Evolutionary conservation across 2,329 filamentous ascomycete species (phyloP).

Genomic region (Talaromyces sp.): DNA sequence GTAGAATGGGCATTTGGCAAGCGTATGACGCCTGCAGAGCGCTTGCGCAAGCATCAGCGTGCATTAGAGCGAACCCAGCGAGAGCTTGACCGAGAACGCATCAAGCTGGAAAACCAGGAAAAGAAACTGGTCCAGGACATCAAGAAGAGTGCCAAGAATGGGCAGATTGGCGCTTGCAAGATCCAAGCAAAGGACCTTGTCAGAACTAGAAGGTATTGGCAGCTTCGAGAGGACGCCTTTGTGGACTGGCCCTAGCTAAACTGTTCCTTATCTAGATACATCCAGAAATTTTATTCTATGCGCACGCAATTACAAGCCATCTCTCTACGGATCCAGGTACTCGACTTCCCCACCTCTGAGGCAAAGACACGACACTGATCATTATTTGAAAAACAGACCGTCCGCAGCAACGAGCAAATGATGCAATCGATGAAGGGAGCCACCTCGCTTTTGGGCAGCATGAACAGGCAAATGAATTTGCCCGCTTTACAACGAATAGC

Average conservation of each 20-base stretch:
- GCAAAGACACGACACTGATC: neutral
- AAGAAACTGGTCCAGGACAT: slow-evolving; percentile 95
- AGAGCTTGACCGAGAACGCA: slow-evolving; percentile 88
- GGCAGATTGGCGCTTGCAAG: slow-evolving; percentile 96
- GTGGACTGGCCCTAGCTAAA: neutral
- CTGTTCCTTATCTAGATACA: slow-evolving; percentile 56
- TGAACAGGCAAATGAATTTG: slow-evolving; percentile 98
- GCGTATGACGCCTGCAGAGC: slow-evolving; percentile 86
- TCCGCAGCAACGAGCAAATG: slow-evolving; percentile 98
- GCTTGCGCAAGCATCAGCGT: slow-evolving; percentile 70
- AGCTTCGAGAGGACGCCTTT: neutral
- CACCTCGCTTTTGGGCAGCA: slow-evolving; percentile 84
- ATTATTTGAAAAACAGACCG: slow-evolving; percentile 58
- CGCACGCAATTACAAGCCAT: slow-evolving; percentile 95
- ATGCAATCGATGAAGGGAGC: slow-evolving; percentile 99
- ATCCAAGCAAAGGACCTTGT: slow-evolving; percentile 98
- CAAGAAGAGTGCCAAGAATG: slow-evolving; percentile 97
- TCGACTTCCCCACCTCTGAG: slow-evolving; percentile 7
- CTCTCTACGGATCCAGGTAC: slow-evolving; percentile 84
- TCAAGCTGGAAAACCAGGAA: slow-evolving; percentile 97
- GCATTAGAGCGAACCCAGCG: slow-evolving; percentile 96
- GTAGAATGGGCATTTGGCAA: slow-evolving; percentile 99
- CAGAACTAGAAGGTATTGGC: slow-evolving; percentile 66
- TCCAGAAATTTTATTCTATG: slow-evolving; percentile 99
- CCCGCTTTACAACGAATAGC: slow-evolving; percentile 92